These are phyloP conservation scores for Angomonas ambiguus DNA, from an alignment of 208 protist species.

Conservation along the genomic window DNA sequence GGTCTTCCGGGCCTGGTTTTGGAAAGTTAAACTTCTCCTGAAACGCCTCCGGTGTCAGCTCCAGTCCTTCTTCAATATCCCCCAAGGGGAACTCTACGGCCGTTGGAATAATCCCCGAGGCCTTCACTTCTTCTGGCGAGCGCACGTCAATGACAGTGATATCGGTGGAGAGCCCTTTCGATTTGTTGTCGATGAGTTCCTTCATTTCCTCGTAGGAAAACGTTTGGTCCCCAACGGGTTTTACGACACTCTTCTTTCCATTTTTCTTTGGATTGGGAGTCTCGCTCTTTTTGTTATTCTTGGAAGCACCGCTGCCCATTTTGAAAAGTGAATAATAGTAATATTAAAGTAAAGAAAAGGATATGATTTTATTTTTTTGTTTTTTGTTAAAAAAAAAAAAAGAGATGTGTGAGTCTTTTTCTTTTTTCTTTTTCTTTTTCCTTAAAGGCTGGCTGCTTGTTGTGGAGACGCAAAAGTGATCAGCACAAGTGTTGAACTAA, in stretches of 20 bases:
- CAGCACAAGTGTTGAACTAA: too few relatives aligned
- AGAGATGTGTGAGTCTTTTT: too few relatives aligned
- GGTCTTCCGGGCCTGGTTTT: conserved; percentile 41
- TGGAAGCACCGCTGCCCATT: too few relatives aligned
- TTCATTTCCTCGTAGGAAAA: conserved; percentile 55
- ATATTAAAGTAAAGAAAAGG: conserved; percentile 17
- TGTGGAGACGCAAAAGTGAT: too few relatives aligned
- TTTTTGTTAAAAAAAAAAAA: conserved; percentile 6
- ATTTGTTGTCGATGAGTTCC: conserved; percentile 46
- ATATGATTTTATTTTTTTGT: neutral
- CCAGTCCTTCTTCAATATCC: conserved; percentile 41
- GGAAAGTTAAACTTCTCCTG: conserved; percentile 22
- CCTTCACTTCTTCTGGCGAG: conserved; percentile 36
- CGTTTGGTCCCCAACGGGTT: conserved; percentile 15
- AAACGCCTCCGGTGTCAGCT: conserved; percentile 39
- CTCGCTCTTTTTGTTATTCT: too few relatives aligned
- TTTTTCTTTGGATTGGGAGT: neutral
- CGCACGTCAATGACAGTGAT: conserved; percentile 67
- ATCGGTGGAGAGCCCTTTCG: conserved; percentile 20
- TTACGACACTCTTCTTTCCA: neutral
- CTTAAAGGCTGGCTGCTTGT: too few relatives aligned
- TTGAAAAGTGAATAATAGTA: conserved; percentile 12
- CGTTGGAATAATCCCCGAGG: conserved; percentile 45
- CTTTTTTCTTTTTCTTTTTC: too few relatives aligned
- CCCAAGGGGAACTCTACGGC: conserved; percentile 59